These are phyloP conservation scores for Termitomyces sp. DNA, from an alignment of 768 basidiomycete species.

Conservation along the genomic window DNA sequence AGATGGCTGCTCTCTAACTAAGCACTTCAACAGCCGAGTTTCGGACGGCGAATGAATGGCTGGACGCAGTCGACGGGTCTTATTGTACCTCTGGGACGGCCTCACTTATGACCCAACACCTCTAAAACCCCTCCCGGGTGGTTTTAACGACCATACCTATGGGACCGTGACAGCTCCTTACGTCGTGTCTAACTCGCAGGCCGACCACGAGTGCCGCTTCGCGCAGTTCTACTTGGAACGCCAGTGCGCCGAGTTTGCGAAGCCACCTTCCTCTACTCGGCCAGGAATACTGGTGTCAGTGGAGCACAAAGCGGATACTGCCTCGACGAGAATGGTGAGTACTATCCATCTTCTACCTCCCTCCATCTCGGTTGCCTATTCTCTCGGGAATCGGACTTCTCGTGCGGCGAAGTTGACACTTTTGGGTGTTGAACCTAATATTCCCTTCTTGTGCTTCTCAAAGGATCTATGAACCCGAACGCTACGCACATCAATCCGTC, in stretches of 20 bases:
- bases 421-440: background rate
- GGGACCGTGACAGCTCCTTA: constrained; percentile 32
- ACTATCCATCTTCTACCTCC: background rate
- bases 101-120: constrained; percentile 25
- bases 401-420: background rate
- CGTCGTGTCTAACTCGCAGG: constrained; percentile 38
- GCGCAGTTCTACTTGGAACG: constrained; percentile 28
- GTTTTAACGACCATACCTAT: constrained; percentile 27
- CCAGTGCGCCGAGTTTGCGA: constrained; percentile 44
- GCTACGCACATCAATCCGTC: constrained; percentile 37
- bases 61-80: constrained; percentile 29
- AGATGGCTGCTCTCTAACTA: background rate
- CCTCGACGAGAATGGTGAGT: constrained; percentile 32
- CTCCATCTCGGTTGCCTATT: constrained; percentile 1
- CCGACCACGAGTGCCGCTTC: constrained; percentile 30
- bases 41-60: constrained; percentile 28
- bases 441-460: background rate
- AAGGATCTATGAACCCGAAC: constrained; percentile 28
- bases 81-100: constrained; percentile 30
- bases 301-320: constrained; percentile 28
- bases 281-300: constrained; percentile 36
- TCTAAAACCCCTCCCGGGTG: constrained; percentile 25
- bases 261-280: constrained; percentile 37
- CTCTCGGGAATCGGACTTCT: background rate
- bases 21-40: constrained; percentile 10